These are phyloP conservation scores for Candida cerambycidarum DNA, from an alignment of 805 yeast genomes.

Conservation along the genomic window DNA sequence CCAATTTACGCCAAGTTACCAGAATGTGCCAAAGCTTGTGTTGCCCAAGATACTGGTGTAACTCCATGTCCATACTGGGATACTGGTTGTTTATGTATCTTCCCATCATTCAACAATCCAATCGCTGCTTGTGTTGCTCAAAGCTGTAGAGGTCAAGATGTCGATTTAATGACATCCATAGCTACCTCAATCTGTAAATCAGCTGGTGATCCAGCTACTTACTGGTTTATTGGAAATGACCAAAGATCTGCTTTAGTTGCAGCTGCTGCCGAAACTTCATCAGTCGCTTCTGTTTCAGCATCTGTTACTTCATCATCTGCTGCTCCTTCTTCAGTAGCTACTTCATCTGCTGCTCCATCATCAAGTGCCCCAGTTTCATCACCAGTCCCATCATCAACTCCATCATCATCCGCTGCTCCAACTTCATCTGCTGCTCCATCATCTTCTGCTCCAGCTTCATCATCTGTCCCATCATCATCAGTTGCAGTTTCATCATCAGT, in stretches of 20 bases:
- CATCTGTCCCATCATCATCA: background rate
- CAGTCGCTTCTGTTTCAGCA: constrained; percentile 6
- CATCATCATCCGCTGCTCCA: background rate
- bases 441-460: background rate
- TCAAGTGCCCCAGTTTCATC: background rate
- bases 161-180: constrained; percentile 24
- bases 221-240: constrained; percentile 40
- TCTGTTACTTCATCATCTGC: background rate
- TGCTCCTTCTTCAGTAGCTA: too few species aligned
- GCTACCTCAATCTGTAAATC: constrained; percentile 36
- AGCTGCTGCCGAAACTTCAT: constrained; percentile 24
- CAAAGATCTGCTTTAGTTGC: constrained; percentile 23
- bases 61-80: constrained; percentile 49
- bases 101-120: constrained; percentile 28
- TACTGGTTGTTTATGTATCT: constrained; percentile 46
- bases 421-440: background rate
- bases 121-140: constrained; percentile 39
- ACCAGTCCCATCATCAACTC: background rate
- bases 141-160: constrained; percentile 36
- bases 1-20: constrained; percentile 39
- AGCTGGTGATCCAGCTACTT: constrained; percentile 26
- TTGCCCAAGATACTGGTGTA: constrained; percentile 29
- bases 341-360: background rate
- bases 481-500: too few species aligned
- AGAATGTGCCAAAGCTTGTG: constrained; percentile 43